These are phyloP conservation scores for Paecilomyces formosus DNA, from an alignment of 2,329 filamentous ascomycete genomes.

Conservation along the genomic window DNA sequence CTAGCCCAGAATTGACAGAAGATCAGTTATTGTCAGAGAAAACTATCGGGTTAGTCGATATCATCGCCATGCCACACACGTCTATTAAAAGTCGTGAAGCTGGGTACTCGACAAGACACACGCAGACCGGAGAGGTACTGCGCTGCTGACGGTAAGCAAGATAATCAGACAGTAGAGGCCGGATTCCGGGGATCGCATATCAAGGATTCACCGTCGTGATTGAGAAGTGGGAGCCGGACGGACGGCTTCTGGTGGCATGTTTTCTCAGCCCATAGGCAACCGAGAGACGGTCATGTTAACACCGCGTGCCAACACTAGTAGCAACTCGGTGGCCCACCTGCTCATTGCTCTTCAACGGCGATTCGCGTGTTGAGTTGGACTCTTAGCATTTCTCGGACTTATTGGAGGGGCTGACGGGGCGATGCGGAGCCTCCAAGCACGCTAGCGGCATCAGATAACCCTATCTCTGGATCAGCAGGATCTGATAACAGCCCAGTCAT, in stretches of 20 bases:
- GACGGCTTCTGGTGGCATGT: background rate
- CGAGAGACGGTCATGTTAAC: background rate
- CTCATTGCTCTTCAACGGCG: background rate
- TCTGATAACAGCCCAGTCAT: background rate
- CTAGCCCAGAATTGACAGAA: background rate
- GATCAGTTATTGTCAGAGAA: background rate
- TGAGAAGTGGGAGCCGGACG: background rate
- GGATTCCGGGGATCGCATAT: background rate
- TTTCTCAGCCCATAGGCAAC: background rate
- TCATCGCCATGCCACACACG: background rate
- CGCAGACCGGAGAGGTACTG: background rate
- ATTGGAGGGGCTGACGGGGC: background rate
- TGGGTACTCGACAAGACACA: background rate
- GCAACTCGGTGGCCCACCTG: background rate
- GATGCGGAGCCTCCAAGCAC: background rate
- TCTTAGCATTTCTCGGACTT: background rate
- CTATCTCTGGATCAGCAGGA: background rate
- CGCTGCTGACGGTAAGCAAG: background rate
- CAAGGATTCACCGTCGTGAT: background rate
- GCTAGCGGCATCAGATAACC: slow-evolving; percentile 6
- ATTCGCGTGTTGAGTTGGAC: background rate
- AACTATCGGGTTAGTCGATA: background rate
- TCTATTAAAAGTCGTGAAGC: background rate
- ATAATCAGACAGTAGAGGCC: background rate
- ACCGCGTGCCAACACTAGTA: background rate